Evolutionary conservation across 164 flowering plant species (phyloP), one percentile per base, ranked within the genome.

Genomic region (Stephania yunnanensis): DNA sequence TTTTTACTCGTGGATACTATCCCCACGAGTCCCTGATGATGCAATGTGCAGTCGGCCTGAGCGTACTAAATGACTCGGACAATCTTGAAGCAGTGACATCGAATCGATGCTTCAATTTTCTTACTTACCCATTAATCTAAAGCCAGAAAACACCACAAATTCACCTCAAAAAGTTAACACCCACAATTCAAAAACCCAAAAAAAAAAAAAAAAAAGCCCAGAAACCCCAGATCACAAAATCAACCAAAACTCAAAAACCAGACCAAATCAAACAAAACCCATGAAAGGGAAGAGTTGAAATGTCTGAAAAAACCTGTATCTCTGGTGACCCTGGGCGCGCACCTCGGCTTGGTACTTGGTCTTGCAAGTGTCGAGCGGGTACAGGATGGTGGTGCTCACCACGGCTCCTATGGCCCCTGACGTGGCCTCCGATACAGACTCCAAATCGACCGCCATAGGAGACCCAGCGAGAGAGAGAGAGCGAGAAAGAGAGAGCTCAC

Each of bases 361-460:
- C 78, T 92, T 92, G 53, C 97, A 90, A 5, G 93, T 92, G 69
- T 90, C 97, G 45, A 92, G 89, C 52, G 97, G 97, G 78, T 90
- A 90, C 76, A 92, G 79, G 70, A 92, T 82, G n/a, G 94, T 90
- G 8, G 93, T 92, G 85, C 97, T 92, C 31, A 92, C 29, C 55
- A 90, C 77, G 36, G 94, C 83, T 74, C 97, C 97, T 8, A 90
- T 75, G 15, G 97, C 97, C 6, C 94, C 94, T 0, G 97, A 88
- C 15, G 94, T 88, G 13, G 97, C 97, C 85, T 92, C 94, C 13
- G 92, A 73, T 25, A 90, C 4, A 2, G 92, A 88, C 77, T 90
- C 90, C 10, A 92, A 73, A 86, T 88, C 83, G 48, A 88, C 53
- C 8, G 82, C 85, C 88, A 84, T 83, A 11, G 52, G 30, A 68